Conservation (phyloP, 345 rosid species). For the Ricinus communis region DNA sequence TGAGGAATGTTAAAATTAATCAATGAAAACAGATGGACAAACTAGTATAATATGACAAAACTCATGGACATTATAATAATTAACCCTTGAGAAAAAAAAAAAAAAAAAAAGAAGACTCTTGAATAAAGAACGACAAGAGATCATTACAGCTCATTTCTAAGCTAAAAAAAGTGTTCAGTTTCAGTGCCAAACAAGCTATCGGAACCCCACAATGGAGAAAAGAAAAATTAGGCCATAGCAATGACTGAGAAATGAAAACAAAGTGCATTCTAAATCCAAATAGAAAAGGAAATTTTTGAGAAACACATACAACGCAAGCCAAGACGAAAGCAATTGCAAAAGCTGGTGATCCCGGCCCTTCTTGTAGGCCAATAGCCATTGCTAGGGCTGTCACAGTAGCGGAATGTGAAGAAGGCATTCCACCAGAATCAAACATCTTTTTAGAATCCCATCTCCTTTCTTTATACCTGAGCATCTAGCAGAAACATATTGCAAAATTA, state of each 20-base stretch:
- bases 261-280: background rate
- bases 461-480: conserved; percentile 79
- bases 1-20: too few species aligned
- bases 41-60: too few species aligned
- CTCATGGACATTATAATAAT: too few species aligned
- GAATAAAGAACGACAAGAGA: too few species aligned
- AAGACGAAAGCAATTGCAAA: conserved; percentile 84
- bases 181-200: too few species aligned
- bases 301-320: conserved; percentile 74
- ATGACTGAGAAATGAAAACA: background rate
- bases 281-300: conserved; percentile 12
- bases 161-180: too few species aligned
- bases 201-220: background rate
- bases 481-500: conserved; percentile 1
- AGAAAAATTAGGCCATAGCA: background rate
- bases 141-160: too few species aligned
- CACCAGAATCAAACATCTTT: conserved; percentile 82
- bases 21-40: too few species aligned
- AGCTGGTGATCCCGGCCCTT: conserved; percentile 71
- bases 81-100: too few species aligned
- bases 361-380: conserved; percentile 73
- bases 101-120: too few species aligned
- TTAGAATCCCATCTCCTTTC: conserved; percentile 96
- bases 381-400: conserved; percentile 93
- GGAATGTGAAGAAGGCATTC: conserved; percentile 98